These are phyloP conservation scores for Clitopilus hobsonii DNA, from an alignment of 768 basidiomycete species.

Conservation along the genomic window DNA sequence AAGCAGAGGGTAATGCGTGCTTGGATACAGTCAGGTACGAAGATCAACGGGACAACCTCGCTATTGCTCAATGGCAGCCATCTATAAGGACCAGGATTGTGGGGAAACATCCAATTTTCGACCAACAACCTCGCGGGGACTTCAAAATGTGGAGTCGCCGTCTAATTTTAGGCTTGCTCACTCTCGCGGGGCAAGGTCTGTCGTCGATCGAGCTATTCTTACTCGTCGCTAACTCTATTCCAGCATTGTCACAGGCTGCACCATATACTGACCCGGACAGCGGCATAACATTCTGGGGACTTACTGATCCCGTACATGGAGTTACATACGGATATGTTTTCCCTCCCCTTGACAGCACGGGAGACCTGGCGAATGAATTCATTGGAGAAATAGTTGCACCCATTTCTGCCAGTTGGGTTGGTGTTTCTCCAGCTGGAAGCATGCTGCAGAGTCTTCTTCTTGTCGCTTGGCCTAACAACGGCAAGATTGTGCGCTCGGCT, in stretches of 20 bases:
- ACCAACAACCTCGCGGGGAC: background rate
- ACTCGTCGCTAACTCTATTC: background rate
- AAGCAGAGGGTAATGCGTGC: background rate
- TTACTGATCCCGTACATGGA: slow-evolving; percentile 34
- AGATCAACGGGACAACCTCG: background rate
- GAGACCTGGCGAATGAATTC: slow-evolving; percentile 42
- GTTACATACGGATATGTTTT: slow-evolving; percentile 49
- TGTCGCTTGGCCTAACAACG: slow-evolving; percentile 58
- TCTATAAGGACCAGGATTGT: background rate
- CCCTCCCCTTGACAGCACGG: slow-evolving; percentile 32
- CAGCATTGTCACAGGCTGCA: slow-evolving; percentile 42
- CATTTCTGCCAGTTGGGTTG: slow-evolving; percentile 49
- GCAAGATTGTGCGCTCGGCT: slow-evolving; percentile 45
- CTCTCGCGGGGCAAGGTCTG: slow-evolving; percentile 13
- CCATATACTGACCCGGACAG: slow-evolving; percentile 47
- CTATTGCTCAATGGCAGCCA: background rate
- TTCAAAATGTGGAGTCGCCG: background rate
- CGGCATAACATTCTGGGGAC: slow-evolving; percentile 49
- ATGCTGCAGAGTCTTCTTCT: slow-evolving; percentile 55
- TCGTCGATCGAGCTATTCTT: slow-evolving; percentile 28
- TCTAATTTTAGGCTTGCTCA: slow-evolving; percentile 18
- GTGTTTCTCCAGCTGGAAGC: slow-evolving; percentile 45
- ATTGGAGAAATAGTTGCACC: slow-evolving; percentile 62
- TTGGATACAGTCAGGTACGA: background rate
- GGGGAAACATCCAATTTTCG: background rate